Base-by-base conservation (phyloP, 2,329 filamentous ascomycete species). In the Venturia asperata region DNA sequence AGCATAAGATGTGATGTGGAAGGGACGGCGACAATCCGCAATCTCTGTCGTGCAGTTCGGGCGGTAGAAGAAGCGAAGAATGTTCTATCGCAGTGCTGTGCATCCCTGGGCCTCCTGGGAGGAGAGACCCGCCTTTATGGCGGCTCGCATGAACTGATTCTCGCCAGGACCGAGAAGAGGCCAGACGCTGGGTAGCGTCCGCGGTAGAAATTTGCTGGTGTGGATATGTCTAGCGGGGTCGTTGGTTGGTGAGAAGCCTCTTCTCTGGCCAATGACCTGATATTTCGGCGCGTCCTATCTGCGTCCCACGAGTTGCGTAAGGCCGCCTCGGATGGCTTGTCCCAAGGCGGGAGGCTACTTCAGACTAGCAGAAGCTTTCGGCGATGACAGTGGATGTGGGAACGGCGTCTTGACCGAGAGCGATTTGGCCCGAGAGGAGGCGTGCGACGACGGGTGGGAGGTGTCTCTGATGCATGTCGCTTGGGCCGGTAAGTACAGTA, bases 21-120 rank as follows among this genome's bases (percentile, higher is more conserved):
- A 5, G 27, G 52, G 52, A 58, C 27, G 52, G 52, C 52, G 52
- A 58, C 52, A 37, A 58, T 58, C 52, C 52, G 52, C 52, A 58
- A 37, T 58, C 30, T 21, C 52, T 34, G 30, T 58, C 10, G 39
- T 34, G 27, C 27, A 58, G 27, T 15, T 17, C 27, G 19, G 21
- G 45, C 27, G 15, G 19, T 15, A 58, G 52, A 58, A 58, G 52
- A 58, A 34, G 15, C 30, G 27, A 34, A 37, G 52, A 58, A 58
- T 58, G 52, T 58, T 58, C 52, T 58, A 37, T 58, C 15, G 52
- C 52, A 34, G 19, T 19, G 30, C 21, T 27, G 27, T 27, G 27
- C n/a, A 39, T 34, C 30, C 52, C 52, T 10, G 17, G 13, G 30
- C n/a, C 30, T 39, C n/a, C n/a, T 34, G 52, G 30, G 47, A 27